Percentiles rank a stretch among this genome's conserved stretches.
Evolutionary conservation across 192 early-diverging fungal genomes (phyloP).

Genomic region (Cladochytrium replicatum): DNA sequence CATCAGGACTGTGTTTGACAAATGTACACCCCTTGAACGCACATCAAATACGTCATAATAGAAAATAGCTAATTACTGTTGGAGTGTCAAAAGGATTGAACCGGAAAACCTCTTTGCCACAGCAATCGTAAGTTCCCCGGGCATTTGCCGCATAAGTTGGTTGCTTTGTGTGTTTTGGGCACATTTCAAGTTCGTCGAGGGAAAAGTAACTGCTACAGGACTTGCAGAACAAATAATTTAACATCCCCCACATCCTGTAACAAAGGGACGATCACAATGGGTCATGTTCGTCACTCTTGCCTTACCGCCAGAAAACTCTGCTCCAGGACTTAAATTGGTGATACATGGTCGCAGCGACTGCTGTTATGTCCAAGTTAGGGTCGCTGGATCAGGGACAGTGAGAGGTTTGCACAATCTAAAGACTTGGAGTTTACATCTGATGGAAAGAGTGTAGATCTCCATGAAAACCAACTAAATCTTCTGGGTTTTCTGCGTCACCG

Average conservation of each 20-base stretch:
- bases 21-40: too few relatives aligned
- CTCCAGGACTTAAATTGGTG: constrained; percentile 14
- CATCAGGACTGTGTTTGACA: too few relatives aligned
- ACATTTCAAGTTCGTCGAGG: constrained; percentile 11
- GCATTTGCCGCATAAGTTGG: constrained; percentile 9
- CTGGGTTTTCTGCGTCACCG: constrained; percentile 3
- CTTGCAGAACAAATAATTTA: constrained; percentile 19
- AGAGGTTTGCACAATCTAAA: constrained; percentile 4
- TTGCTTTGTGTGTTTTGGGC: constrained; percentile 10
- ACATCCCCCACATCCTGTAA: constrained; percentile 24
- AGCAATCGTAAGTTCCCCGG: constrained; percentile 16
- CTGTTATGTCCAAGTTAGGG: constrained; percentile 26
- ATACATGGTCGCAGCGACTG: constrained; percentile 20
- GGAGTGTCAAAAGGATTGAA: constrained; percentile 21
- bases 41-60: too few relatives aligned
- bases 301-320: constrained; percentile 30
- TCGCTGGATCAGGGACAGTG: constrained; percentile 8
- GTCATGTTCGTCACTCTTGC: not conserved
- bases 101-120: constrained; percentile 11
- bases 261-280: not conserved
- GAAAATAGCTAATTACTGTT: constrained; percentile 10
- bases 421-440: not conserved
- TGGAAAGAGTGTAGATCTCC: constrained; percentile 18
- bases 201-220: constrained; percentile 15
- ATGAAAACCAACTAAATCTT: constrained; percentile 3